Percentiles rank a stretch among this genome's conserved stretches.
Evolutionary conservation across 164 flowering plant species (phyloP).

Genomic region (Kalanchoe fedtschenkoi): DNA sequence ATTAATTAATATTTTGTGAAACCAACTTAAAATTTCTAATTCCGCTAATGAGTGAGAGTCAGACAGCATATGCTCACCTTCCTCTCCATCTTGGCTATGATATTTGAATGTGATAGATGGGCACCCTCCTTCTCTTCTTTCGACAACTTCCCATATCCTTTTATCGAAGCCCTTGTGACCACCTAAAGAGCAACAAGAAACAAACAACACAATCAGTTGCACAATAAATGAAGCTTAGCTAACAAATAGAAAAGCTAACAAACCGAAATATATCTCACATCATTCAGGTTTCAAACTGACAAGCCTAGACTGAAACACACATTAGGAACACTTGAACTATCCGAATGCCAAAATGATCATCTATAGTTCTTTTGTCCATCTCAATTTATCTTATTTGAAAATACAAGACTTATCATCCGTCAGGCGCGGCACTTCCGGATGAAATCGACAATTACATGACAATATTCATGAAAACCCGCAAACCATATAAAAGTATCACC

Average conservation of each 20-base stretch:
- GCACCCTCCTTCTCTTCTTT: constrained; percentile 37
- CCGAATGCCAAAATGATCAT: background rate
- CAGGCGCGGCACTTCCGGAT: too few species aligned
- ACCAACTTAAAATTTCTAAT: too few species aligned
- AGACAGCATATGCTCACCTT: too few species aligned
- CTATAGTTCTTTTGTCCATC: background rate
- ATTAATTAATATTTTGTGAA: too few species aligned
- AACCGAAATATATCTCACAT: background rate
- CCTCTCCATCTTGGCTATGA: constrained; percentile 77
- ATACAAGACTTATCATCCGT: too few species aligned
- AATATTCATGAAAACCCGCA: too few species aligned
- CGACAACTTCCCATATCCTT: constrained; percentile 68
- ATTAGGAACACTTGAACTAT: background rate
- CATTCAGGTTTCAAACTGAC: background rate
- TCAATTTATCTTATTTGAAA: too few species aligned
- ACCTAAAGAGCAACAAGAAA: constrained; percentile 30
- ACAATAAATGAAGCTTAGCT: background rate
- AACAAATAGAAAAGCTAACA: background rate
- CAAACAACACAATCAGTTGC: background rate
- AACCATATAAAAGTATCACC: too few species aligned
- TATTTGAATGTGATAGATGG: constrained; percentile 86
- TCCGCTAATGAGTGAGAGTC: too few species aligned
- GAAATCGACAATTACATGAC: too few species aligned
- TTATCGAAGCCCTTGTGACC: constrained; percentile 82
- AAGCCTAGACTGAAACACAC: background rate